phyloP scores from a whole-genome alignment of 2,329 filamentous ascomycete species.

The Zasmidium angulare region DNA sequence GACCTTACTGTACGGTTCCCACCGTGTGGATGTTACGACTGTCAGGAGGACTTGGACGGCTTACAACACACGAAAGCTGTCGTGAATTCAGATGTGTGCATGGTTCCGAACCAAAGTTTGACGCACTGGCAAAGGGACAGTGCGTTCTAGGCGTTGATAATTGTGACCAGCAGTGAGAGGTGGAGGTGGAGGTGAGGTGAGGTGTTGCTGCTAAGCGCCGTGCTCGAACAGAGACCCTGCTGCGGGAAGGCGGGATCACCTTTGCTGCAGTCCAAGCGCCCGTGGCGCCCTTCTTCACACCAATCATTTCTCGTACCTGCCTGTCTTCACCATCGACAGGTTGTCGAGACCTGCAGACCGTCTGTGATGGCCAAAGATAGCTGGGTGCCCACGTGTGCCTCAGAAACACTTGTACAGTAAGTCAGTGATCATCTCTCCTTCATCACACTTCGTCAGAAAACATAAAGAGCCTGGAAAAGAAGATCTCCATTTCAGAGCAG shows the following conservation, averaged over 20 bases:
- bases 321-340: constrained; percentile 6
- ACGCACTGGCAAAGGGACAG: too few relatives aligned
- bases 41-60: too few relatives aligned
- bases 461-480: background rate
- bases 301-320: constrained; percentile 11
- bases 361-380: constrained; percentile 19
- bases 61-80: too few relatives aligned
- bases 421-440: constrained; percentile 14
- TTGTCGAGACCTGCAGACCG: constrained; percentile 12
- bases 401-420: constrained; percentile 16
- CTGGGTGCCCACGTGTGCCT: constrained; percentile 17
- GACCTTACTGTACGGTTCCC: too few relatives aligned
- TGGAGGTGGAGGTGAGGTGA: too few relatives aligned
- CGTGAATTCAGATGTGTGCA: too few relatives aligned
- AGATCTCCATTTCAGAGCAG: background rate
- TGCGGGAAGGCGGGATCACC: background rate
- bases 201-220: too few relatives aligned
- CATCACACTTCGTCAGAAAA: background rate
- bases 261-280: constrained; percentile 5
- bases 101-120: too few relatives aligned
- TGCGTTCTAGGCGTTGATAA: too few relatives aligned
- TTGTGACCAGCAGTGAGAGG: too few relatives aligned
- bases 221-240: too few relatives aligned
- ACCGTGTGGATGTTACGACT: too few relatives aligned
- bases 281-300: background rate